A percentile compares a stretch with the other conserved stretches of the same genome.
These are phyloP conservation scores for Dipodascopsis uninucleata DNA, from an alignment of 805 yeast species.

Conservation along the genomic window DNA sequence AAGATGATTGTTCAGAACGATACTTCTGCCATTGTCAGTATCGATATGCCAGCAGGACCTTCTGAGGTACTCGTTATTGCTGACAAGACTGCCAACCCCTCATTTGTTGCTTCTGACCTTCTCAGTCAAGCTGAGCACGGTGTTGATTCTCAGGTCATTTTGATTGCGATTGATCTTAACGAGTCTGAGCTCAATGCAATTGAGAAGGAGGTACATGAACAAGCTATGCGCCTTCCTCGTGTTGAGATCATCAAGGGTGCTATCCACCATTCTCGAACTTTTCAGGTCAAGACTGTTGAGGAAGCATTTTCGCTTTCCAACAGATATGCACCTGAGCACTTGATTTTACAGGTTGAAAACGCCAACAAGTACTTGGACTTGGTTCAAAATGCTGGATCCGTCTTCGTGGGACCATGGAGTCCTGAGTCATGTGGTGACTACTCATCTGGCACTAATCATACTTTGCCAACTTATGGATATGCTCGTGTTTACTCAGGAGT, in stretches of 20 bases:
- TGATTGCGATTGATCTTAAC: slow-evolving; percentile 74
- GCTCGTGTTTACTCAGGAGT: slow-evolving; percentile 98
- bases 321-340: slow-evolving; percentile 95
- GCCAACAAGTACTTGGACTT: slow-evolving; percentile 67
- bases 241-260: slow-evolving; percentile 90
- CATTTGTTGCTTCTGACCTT: slow-evolving; percentile 94
- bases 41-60: slow-evolving; percentile 99
- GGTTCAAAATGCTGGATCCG: slow-evolving; percentile 92
- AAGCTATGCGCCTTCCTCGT: slow-evolving; percentile 82
- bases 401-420: slow-evolving; percentile 91
- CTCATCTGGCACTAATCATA: slow-evolving; percentile 95
- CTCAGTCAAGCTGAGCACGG: slow-evolving; percentile 99
- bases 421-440: slow-evolving; percentile 99
- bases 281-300: slow-evolving; percentile 62
- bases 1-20: slow-evolving; percentile 97
- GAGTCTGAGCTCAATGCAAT: slow-evolving; percentile 58
- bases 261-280: slow-evolving; percentile 83
- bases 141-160: slow-evolving; percentile 92
- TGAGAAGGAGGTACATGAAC: slow-evolving; percentile 78
- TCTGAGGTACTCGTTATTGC: slow-evolving; percentile 91
- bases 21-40: slow-evolving; percentile 88
- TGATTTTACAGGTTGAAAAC: slow-evolving; percentile 81
- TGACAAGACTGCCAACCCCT: slow-evolving; percentile 83
- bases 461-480: slow-evolving; percentile 96
- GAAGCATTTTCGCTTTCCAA: slow-evolving; percentile 87